These are phyloP conservation scores for Lyophyllum atratum DNA, from an alignment of 768 basidiomycete genomes.

Conservation along the genomic window DNA sequence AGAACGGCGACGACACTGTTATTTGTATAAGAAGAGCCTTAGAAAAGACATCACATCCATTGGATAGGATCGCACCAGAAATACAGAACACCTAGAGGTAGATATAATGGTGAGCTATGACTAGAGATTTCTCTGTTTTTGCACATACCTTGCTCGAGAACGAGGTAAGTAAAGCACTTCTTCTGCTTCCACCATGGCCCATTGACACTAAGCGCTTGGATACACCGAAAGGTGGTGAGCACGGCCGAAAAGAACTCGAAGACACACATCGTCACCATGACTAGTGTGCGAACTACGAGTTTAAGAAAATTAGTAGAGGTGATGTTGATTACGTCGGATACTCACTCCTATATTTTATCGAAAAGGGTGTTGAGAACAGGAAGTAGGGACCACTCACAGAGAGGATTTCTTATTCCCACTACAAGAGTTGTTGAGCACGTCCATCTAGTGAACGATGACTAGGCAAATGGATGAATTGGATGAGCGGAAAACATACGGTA, in stretches of 20 bases:
- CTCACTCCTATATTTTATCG: too few species aligned
- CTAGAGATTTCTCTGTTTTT: background rate
- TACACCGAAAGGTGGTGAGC: constrained; percentile 23
- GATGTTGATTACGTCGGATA: too few species aligned
- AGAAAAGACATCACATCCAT: background rate
- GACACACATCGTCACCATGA: constrained; percentile 27
- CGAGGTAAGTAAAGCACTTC: background rate
- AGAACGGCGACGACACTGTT: background rate
- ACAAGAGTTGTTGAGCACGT: too few species aligned
- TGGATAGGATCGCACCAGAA: background rate
- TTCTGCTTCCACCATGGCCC: constrained; percentile 16
- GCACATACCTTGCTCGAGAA: background rate
- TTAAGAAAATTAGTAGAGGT: background rate
- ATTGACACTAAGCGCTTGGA: constrained; percentile 23
- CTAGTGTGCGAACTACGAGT: background rate
- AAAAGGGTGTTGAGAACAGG: too few species aligned
- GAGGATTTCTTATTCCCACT: too few species aligned
- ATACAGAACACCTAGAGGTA: background rate
- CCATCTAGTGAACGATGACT: too few species aligned
- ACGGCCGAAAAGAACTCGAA: constrained; percentile 27
- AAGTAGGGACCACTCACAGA: too few species aligned
- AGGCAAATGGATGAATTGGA: background rate
- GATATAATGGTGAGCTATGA: background rate
- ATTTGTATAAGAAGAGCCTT: background rate
- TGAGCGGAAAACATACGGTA: constrained; percentile 18